Evolutionary conservation across 2,329 filamentous ascomycete species (phyloP), one percentile per base, ranked within the genome.

Genomic region (Ceratocystis destructans): DNA sequence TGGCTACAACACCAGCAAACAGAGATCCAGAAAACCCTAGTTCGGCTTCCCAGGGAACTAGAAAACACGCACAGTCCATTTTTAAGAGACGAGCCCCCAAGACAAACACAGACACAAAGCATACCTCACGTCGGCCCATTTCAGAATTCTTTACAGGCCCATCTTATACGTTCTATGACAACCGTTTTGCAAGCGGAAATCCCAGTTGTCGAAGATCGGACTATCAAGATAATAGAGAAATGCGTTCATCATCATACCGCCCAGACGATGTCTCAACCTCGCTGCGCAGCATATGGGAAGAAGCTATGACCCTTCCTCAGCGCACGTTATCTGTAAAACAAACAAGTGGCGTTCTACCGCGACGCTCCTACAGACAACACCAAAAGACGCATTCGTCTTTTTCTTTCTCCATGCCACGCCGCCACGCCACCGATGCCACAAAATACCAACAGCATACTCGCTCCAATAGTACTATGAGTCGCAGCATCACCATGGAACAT

Each of bases 211-310:
- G 2, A 33, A 25, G 25, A 10, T 12, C 46, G 22, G 64, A 28
- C 64, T 31, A 46, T 46, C n/a, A 53, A 53, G 48, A 66, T 22
- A 64, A 41, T 15, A 41, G 37, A 41, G 37, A 59, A 37, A 65
- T 65, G 57, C 55, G 28, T n/a, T 64, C 62, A 22, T 64, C 62
- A 28, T 59, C 55, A 33, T 31, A 59, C 31, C 66, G 57, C n/a
- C 62, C 66, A 3, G 62, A 64, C 31, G 66, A 67, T 33, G 33
- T 67, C 12, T 41, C 62, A 6, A 48, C 53, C 8, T 61, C 62
- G 3, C 20, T 67, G 28, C 62, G 44, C 62, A 64, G 41, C 48
- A 65, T 67, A 59, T 67, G 66, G 66, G 48, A 61, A 25, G 62
- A 62, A 20, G 66, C 62, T 45, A 5, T 64, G 20, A 22, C 55